Evolutionary conservation across 768 basidiomycete species (phyloP).

Genomic region (Leccinum boreale): DNA sequence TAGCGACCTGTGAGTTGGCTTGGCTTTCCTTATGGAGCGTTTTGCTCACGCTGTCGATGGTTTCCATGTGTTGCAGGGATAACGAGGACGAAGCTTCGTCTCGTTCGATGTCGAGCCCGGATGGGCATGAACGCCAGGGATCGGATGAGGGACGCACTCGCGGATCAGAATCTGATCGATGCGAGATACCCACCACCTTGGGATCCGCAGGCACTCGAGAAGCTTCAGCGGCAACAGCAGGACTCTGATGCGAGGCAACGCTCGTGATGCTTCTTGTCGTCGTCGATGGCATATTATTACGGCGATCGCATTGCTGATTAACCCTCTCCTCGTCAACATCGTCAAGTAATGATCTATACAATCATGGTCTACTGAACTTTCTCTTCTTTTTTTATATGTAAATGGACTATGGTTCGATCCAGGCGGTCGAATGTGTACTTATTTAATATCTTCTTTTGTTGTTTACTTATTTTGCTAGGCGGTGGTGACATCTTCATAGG

Average conservation of each 20-base stretch:
- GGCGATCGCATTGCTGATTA: not conserved
- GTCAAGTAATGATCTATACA: not conserved
- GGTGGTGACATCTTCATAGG: conserved; percentile 3
- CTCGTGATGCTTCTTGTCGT: conserved; percentile 1
- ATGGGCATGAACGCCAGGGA: conserved; percentile 77
- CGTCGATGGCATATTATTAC: not conserved
- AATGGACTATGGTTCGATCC: not conserved
- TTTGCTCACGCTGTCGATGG: not conserved
- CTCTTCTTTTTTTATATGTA: not conserved
- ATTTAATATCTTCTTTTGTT: not conserved
- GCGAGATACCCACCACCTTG: conserved; percentile 68
- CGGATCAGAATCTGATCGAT: conserved; percentile 78
- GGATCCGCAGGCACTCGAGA: conserved; percentile 47
- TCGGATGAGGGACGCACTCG: conserved; percentile 69
- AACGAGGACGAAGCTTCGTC: conserved; percentile 78
- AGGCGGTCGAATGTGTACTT: not conserved
- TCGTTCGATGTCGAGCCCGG: conserved; percentile 71
- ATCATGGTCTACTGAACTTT: conserved; percentile 1
- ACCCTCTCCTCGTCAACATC: too few relatives aligned
- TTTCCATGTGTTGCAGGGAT: conserved; percentile 52
- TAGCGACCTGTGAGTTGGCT: conserved; percentile 61
- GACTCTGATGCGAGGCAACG: conserved; percentile 5
- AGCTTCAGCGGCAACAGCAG: conserved; percentile 26
- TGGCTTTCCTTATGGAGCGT: not conserved
- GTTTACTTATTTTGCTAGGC: not conserved